These are phyloP conservation scores for Bryopsis sp. DNA, from an alignment of 139 green algal species.

Conservation along the genomic window DNA sequence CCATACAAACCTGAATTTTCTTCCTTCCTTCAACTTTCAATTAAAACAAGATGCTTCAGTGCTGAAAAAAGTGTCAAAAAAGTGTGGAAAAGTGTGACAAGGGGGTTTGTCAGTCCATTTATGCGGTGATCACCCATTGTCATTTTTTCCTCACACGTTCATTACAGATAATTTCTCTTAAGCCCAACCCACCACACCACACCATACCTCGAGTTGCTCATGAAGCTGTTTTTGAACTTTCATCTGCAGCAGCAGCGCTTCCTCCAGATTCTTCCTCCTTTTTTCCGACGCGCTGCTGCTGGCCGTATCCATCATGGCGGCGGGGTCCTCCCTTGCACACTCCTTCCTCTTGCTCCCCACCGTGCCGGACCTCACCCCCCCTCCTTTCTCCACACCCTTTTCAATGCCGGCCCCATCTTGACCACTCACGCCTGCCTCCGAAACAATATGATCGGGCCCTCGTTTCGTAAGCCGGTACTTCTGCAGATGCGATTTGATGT, in stretches of 20 bases:
- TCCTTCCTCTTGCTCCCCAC: too few species aligned
- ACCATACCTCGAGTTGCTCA: constrained; percentile 81
- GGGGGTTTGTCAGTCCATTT: too few species aligned
- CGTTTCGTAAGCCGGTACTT: constrained; percentile 84
- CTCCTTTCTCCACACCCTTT: too few species aligned
- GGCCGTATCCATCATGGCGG: too few species aligned
- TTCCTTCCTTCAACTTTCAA: too few species aligned
- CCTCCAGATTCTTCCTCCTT: constrained; percentile 47
- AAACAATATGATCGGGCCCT: constrained; percentile 11
- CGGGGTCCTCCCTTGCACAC: too few species aligned
- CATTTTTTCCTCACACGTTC: too few species aligned
- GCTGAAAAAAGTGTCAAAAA: background rate
- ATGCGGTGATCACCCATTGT: too few species aligned
- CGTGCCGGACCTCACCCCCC: too few species aligned
- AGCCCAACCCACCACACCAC: too few species aligned
- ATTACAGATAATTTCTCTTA: too few species aligned
- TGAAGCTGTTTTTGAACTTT: constrained; percentile 93
- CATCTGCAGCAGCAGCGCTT: constrained; percentile 86
- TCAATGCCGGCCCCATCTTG: background rate
- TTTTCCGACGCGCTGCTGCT: constrained; percentile 3
- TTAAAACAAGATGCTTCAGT: background rate
- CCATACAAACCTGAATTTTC: background rate
- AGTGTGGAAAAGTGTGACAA: too few species aligned
- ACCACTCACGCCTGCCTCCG: background rate
- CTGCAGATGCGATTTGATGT: constrained; percentile 86